A percentile compares a stretch with the other conserved stretches of the same genome.
These are phyloP conservation scores for Tephrocybe rancida DNA, from an alignment of 768 basidiomycete genomes.

Conservation along the genomic window DNA sequence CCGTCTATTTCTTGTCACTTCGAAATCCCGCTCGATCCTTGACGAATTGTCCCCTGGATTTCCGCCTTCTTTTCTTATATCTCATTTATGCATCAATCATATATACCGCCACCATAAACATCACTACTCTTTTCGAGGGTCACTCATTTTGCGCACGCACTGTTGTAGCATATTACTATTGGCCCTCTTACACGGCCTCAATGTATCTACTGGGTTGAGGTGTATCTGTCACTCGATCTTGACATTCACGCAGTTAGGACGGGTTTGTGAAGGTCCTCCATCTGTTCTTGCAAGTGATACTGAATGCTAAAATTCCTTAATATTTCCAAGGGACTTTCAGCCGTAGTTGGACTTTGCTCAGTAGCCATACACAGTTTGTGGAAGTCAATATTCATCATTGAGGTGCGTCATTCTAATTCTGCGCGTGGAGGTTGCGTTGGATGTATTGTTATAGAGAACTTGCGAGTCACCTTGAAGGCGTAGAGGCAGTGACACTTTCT, in stretches of 20 bases:
- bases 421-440: too few relatives aligned
- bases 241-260: too few relatives aligned
- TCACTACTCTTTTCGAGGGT: slow-evolving; percentile 5
- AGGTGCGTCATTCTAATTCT: not conserved
- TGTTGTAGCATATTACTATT: slow-evolving; percentile 14
- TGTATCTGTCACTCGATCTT: too few relatives aligned
- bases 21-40: slow-evolving; percentile 4
- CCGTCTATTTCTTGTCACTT: not conserved
- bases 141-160: slow-evolving; percentile 11
- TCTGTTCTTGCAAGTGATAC: too few relatives aligned
- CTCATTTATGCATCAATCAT: slow-evolving; percentile 17
- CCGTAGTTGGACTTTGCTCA: too few relatives aligned
- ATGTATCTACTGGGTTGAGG: slow-evolving; percentile 17
- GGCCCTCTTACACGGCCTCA: slow-evolving; percentile 1
- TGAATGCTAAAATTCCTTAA: too few relatives aligned
- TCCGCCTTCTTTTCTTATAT: slow-evolving; percentile 10
- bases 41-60: not conserved
- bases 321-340: too few relatives aligned
- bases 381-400: not conserved
- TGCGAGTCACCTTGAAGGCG: too few relatives aligned
- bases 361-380: not conserved
- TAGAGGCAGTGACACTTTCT: too few relatives aligned
- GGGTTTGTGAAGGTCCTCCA: too few relatives aligned
- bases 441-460: not conserved
- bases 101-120: slow-evolving; percentile 5